phyloP scores from a whole-genome alignment of 2,329 filamentous ascomycete species.

The Penicillium polonicum region DNA sequence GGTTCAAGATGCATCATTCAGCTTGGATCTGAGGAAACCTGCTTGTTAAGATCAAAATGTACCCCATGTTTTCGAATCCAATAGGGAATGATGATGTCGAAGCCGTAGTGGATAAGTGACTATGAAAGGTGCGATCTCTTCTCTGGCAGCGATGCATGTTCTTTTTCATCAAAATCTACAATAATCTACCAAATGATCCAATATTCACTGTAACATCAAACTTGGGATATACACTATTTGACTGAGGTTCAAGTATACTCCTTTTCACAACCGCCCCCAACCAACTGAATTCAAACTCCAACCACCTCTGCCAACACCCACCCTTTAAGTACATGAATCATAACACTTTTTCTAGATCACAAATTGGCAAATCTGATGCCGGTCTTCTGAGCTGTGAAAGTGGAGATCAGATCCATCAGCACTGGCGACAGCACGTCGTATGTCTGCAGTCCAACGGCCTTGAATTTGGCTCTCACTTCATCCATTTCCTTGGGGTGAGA shows the following conservation, averaged over 20 bases:
- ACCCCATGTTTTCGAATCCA: not conserved
- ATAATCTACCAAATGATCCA: not conserved
- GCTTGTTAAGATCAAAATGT: not conserved
- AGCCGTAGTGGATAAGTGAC: not conserved
- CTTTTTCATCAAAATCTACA: not conserved
- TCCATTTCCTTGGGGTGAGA: constrained; percentile 57
- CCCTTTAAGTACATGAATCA: not conserved
- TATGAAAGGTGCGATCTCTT: not conserved
- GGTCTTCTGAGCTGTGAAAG: constrained; percentile 54
- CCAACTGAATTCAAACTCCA: not conserved
- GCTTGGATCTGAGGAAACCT: not conserved
- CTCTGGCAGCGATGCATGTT: not conserved
- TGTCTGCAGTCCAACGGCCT: constrained; percentile 56
- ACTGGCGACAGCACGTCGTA: constrained; percentile 63
- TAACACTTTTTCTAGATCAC: constrained; percentile 8
- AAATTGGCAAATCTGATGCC: constrained; percentile 32
- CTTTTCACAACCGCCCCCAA: not conserved
- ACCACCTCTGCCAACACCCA: not conserved
- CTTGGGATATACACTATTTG: not conserved
- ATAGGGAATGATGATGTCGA: not conserved
- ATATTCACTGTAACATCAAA: not conserved
- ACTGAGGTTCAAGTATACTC: not conserved
- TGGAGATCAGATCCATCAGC: constrained; percentile 63
- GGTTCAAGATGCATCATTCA: not conserved
- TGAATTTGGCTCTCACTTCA: constrained; percentile 55